Evolutionary conservation across 331 rosid species (phyloP).

Genomic region (Malus hybrid): DNA sequence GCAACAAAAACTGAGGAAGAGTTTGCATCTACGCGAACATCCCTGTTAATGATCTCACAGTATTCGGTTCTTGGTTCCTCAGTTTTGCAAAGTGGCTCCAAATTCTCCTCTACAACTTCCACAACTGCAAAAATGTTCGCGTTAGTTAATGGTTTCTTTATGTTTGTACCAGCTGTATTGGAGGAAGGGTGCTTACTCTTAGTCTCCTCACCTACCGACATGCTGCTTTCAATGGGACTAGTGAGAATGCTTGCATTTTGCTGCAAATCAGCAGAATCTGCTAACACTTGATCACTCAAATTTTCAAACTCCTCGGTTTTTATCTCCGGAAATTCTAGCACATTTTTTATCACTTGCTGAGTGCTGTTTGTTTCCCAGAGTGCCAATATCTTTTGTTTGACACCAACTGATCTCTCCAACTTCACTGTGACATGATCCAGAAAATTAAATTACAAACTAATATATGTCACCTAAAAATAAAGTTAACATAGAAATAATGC

Average conservation of each 20-base stretch:
- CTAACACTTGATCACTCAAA: background rate
- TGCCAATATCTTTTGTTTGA: conserved; percentile 46
- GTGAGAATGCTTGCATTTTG: background rate
- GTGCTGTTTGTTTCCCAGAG: conserved; percentile 37
- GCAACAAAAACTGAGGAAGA: conserved; percentile 46
- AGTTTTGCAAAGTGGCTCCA: conserved; percentile 36
- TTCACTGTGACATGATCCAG: conserved; percentile 39
- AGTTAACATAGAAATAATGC: background rate
- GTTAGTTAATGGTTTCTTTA: no score
- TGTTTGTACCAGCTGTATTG: no score
- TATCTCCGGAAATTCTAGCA: background rate
- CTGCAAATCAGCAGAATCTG: background rate
- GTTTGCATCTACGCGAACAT: conserved; percentile 42
- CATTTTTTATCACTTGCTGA: conserved; percentile 30
- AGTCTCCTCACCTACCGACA: conserved; percentile 3
- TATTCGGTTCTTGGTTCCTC: conserved; percentile 46
- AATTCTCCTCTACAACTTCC: conserved; percentile 22
- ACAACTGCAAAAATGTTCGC: conserved; percentile 24
- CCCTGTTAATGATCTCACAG: conserved; percentile 44
- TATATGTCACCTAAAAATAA: no score
- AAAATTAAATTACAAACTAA: background rate
- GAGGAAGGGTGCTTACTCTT: conserved; percentile 8
- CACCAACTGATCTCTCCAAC: conserved; percentile 37
- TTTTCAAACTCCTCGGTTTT: background rate
- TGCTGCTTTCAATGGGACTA: background rate